phyloP scores from a whole-genome alignment of 345 rosid species.

The Populus tremula region DNA sequence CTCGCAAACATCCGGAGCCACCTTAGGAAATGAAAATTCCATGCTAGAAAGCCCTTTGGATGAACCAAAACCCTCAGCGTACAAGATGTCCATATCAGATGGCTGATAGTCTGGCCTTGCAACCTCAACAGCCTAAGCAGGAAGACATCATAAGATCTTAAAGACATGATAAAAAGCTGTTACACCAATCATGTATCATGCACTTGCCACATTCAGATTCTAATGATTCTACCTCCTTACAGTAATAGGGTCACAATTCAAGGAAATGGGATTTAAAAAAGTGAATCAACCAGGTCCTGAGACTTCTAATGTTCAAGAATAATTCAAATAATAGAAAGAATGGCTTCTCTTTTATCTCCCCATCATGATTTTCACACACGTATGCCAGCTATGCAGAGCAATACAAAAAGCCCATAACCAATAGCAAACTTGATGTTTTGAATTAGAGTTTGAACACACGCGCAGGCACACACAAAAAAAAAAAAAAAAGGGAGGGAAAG shows the following conservation, averaged over 20 bases:
- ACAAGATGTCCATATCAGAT: conserved; percentile 75
- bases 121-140: conserved; percentile 69
- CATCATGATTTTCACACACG: neutral
- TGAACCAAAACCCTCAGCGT: conserved; percentile 68
- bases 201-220: neutral
- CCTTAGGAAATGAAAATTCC: conserved; percentile 66
- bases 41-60: conserved; percentile 65
- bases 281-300: neutral
- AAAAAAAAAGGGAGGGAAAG: neutral
- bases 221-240: neutral
- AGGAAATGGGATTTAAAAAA: neutral
- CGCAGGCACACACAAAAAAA: neutral
- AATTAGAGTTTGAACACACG: neutral
- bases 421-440: neutral
- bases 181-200: neutral
- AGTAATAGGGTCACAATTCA: neutral
- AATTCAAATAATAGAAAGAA: neutral
- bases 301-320: conserved; percentile 2
- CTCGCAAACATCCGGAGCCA: conserved; percentile 27
- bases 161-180: neutral
- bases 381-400: neutral
- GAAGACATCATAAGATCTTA: conserved; percentile 12
- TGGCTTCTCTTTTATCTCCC: neutral
- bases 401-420: neutral
- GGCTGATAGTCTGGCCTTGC: conserved; percentile 67